Percentiles rank a stretch among this genome's conserved stretches.
These are phyloP conservation scores for Pseudocercospora musae DNA, from an alignment of 2,329 filamentous ascomycete genomes.

Conservation along the genomic window DNA sequence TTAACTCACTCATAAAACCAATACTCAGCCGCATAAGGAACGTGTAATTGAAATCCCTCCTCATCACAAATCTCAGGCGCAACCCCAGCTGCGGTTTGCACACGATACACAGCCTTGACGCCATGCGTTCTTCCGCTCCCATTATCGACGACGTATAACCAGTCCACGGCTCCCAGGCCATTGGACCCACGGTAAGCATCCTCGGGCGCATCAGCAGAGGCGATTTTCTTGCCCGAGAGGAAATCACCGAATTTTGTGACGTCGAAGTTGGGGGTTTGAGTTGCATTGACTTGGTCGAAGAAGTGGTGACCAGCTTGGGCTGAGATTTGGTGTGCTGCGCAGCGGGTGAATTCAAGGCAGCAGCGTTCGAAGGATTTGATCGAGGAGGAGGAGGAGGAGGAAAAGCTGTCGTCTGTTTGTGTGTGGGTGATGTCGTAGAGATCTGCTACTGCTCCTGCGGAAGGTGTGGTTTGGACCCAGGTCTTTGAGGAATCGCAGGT, in stretches of 20 bases:
- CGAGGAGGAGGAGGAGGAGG: conserved; percentile 4
- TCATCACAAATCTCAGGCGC: conserved; percentile 39
- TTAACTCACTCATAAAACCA: conserved; percentile 43
- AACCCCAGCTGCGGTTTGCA: conserved; percentile 48
- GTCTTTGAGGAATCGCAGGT: conserved; percentile 47
- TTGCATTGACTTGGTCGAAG: conserved; percentile 50
- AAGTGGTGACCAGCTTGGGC: conserved; percentile 60
- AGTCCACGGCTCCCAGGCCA: conserved; percentile 42
- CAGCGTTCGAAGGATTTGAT: conserved; percentile 23
- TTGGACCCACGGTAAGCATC: conserved; percentile 38
- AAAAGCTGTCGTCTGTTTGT: conserved; percentile 19
- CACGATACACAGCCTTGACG: conserved; percentile 47
- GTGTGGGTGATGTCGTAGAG: conserved; percentile 43
- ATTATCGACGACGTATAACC: conserved; percentile 46
- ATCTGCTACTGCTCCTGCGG: conserved; percentile 44
- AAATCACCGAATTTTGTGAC: conserved; percentile 46
- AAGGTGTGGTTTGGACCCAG: conserved; percentile 33
- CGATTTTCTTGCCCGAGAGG: conserved; percentile 50
- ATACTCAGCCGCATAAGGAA: conserved; percentile 48
- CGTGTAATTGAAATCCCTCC: conserved; percentile 33
- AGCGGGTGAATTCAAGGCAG: conserved; percentile 19
- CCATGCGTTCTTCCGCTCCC: conserved; percentile 35
- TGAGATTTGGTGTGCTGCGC: conserved; percentile 24
- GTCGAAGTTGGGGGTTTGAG: conserved; percentile 58
- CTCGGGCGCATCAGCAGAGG: conserved; percentile 51